Evolutionary conservation across 2,329 filamentous ascomycete species (phyloP), one percentile per base, ranked within the genome.

Genomic region (Helotiales sp.): DNA sequence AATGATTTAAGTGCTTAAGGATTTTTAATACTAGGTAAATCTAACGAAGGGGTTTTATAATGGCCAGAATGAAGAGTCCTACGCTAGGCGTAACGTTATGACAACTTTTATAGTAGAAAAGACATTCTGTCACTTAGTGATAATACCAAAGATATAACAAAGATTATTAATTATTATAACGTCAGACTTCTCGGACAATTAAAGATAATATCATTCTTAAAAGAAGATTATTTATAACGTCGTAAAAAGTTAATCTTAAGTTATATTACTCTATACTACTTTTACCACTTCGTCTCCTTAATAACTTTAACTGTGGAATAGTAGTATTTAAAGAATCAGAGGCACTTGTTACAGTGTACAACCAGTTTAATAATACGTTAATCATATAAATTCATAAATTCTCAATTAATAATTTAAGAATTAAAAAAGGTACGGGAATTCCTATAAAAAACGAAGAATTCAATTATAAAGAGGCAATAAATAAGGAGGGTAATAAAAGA

Each of bases 371-470:
- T 17, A 15, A 54, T 54, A 32, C 28, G 50, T 54, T 6, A 28
- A 54, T 32, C 2, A 2, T 54, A 7, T 15, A 7, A 54, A 17
- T 52, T 54, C 11, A 54, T 32, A 11, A 54, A 54, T 30, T 15
- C 50, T 54, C 17, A 13, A 54, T 32, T 32, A 5, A 28, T 54
- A 20, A 2, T 54, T 54, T 32, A 20, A 5, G 26, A 20, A 32
- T 26, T 26, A 20, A 54, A 54, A 32, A 54, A 32, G 26, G 26
- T 54, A 54, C 50, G 28, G 50, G 50, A 54, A 54, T 28, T 54
- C 15, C 10, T 32, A 54, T 54, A 3, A 5, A 54, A 28, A 28
- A 54, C n/a, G 26, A 54, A 54, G 26, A 20, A 54, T 32, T 54
- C 50, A 28, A 54, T 54, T 11, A 28, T 30, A n/a, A n/a, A n/a